Evolutionary conservation across 1,139 yeast species (phyloP).

Genomic region (Candida anutae): DNA sequence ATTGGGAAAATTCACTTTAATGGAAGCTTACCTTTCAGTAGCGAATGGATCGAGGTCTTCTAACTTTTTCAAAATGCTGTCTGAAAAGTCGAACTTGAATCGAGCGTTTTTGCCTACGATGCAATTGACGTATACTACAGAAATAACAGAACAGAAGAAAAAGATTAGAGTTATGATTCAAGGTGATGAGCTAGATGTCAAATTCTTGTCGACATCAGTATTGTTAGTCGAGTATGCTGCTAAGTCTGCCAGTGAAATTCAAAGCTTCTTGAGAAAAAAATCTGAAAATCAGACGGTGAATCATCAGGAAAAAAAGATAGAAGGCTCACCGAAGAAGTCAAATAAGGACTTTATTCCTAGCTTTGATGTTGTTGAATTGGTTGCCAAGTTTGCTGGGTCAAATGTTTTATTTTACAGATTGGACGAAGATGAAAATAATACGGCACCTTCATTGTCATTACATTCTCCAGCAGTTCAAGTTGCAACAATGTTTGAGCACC

Average conservation of each 20-base stretch:
- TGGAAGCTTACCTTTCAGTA: slow-evolving; percentile 57
- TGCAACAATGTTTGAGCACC: slow-evolving; percentile 27
- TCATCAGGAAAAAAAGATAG: neutral
- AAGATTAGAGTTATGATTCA: slow-evolving; percentile 36
- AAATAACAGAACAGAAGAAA: slow-evolving; percentile 19
- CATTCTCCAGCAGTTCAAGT: slow-evolving; percentile 74
- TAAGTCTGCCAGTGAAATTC: slow-evolving; percentile 38
- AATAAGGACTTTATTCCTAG: slow-evolving; percentile 19
- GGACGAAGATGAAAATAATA: slow-evolving; percentile 30
- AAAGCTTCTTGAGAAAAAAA: slow-evolving; percentile 24
- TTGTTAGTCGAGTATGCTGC: slow-evolving; percentile 38
- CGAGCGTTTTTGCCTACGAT: slow-evolving; percentile 63
- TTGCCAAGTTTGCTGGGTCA: slow-evolving; percentile 63
- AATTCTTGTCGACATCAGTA: slow-evolving; percentile 47
- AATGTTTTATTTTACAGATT: slow-evolving; percentile 47
- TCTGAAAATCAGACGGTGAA: neutral
- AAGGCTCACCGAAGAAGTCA: slow-evolving; percentile 8
- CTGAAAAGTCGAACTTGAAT: slow-evolving; percentile 42
- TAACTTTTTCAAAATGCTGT: slow-evolving; percentile 41
- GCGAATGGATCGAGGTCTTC: slow-evolving; percentile 54
- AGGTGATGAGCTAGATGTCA: slow-evolving; percentile 66
- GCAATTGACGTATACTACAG: slow-evolving; percentile 49
- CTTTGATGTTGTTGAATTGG: slow-evolving; percentile 42
- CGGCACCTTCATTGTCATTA: slow-evolving; percentile 51
- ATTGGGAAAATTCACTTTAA: slow-evolving; percentile 58